These are phyloP conservation scores for Phaeoacremonium minimum DNA, from an alignment of 2,329 filamentous ascomycete species.

Conservation along the genomic window DNA sequence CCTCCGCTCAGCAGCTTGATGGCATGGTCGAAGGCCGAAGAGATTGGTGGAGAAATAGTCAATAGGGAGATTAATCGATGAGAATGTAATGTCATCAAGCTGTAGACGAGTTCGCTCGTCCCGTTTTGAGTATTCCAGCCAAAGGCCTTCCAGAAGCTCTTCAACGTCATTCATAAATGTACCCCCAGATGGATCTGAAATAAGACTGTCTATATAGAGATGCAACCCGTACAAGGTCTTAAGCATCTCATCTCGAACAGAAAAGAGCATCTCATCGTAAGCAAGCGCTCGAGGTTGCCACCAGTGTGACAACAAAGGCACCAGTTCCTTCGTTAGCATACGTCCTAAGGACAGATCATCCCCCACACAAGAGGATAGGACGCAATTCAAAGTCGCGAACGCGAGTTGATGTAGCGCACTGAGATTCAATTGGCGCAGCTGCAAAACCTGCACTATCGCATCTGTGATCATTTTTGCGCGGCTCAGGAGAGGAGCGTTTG, in stretches of 20 bases:
- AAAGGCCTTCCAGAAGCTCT: conserved; percentile 66
- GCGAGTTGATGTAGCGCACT: conserved; percentile 66
- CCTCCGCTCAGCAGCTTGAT: conserved; percentile 50
- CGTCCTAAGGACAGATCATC: conserved; percentile 64
- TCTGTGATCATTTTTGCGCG: conserved; percentile 52
- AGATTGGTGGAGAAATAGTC: conserved; percentile 41
- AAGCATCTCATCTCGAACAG: conserved; percentile 73
- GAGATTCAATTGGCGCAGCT: conserved; percentile 50
- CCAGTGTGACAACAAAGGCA: conserved; percentile 69
- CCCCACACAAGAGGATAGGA: conserved; percentile 62
- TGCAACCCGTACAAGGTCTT: conserved; percentile 65
- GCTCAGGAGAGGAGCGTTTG: conserved; percentile 62
- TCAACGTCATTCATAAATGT: conserved; percentile 47
- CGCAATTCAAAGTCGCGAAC: conserved; percentile 70
- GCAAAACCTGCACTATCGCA: conserved; percentile 57
- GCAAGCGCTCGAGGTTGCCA: conserved; percentile 70
- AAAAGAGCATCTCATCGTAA: conserved; percentile 55
- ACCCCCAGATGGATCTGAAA: conserved; percentile 34
- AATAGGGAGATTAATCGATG: conserved; percentile 33
- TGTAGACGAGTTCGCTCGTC: conserved; percentile 69
- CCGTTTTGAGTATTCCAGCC: conserved; percentile 71
- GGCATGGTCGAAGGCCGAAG: conserved; percentile 51
- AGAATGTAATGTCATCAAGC: conserved; percentile 69
- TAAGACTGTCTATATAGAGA: conserved; percentile 56
- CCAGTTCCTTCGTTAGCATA: conserved; percentile 52